Percentiles rank a stretch among this genome's conserved stretches.
These are phyloP conservation scores for Ceratocystis eucalypticola DNA, from an alignment of 2,329 filamentous ascomycete genomes.

Conservation along the genomic window DNA sequence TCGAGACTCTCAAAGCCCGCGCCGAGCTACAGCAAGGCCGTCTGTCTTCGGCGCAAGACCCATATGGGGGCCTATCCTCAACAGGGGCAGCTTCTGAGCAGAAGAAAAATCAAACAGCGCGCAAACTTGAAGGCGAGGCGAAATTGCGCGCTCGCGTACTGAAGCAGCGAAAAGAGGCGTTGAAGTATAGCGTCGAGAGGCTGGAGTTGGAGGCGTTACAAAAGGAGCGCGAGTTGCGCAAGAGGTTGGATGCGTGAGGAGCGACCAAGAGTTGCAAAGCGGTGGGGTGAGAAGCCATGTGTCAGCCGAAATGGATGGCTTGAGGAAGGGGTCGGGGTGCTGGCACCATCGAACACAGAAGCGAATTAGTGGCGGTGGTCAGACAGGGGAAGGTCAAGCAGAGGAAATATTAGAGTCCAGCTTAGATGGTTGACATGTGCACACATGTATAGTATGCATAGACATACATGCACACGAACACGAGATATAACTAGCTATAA, in stretches of 20 bases:
- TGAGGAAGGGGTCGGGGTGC: background rate
- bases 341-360: background rate
- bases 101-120: background rate
- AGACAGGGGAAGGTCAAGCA: background rate
- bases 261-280: too few relatives aligned
- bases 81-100: slow-evolving; percentile 17
- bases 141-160: slow-evolving; percentile 46
- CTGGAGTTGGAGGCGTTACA: slow-evolving; percentile 78
- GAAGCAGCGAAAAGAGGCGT: slow-evolving; percentile 66
- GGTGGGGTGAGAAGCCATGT: background rate
- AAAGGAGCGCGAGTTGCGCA: slow-evolving; percentile 46
- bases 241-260: slow-evolving; percentile 31
- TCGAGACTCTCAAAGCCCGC: slow-evolving; percentile 71
- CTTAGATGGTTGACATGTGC: background rate
- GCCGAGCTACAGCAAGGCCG: slow-evolving; percentile 70
- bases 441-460: background rate
- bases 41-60: slow-evolving; percentile 24
- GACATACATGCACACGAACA: background rate
- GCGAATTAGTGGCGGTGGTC: background rate
- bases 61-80: background rate
- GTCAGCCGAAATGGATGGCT: background rate
- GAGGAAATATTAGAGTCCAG: background rate
- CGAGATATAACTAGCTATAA: background rate
- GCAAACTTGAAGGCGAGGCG: slow-evolving; percentile 39
- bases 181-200: slow-evolving; percentile 76